Evolutionary conservation across 106 monocot genomes (phyloP), one percentile per base, ranked within the genome.

Genomic region (Apostasia shenzhenica): DNA sequence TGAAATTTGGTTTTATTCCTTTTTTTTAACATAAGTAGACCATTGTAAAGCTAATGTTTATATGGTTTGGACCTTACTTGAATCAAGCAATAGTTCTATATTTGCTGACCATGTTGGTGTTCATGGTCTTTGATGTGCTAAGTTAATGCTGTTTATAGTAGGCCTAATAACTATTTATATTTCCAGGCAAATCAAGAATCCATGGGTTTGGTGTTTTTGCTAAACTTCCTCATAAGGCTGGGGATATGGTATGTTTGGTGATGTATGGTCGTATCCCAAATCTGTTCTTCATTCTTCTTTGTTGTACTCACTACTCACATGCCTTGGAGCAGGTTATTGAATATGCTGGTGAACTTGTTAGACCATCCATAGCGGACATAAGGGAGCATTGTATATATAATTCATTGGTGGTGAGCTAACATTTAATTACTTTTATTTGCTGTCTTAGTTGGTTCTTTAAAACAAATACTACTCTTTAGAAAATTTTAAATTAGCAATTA

Each of bases 171-270:
- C 13, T 9, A 67, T 75, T n/a, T 75, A 48, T 48, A 43, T 60
- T 47, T 26, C 5, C 41, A 88, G 97, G 97, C 54, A 99, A 99
- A 76, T 99, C 99, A 71, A 90, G 78, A 80, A 91, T 99, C 66
- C 99, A 99, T 90, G 99, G 99, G 13, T 99, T 87, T 83, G 99
- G 99, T 69, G 99, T 99, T 51, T 99, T 99, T 82, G 79, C 99
- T 14, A 99, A 99, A 75, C 61, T 85, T 72, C 63, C 81, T 51
- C 99, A 99, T 73, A 92, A 90, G 81, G 91, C 99, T 41, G 99
- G 99, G n/a, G 99, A 99, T 83, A 99, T 99, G 99, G 99, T 99
- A 76, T 57, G 26, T 48, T 56, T 60, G 46, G 61, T 39, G 41
- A 14, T 42, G 44, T 48, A 73, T 38, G 46, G 38, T 63, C 71